Evolutionary conservation across 768 basidiomycete genomes (phyloP), one percentile per base, ranked within the genome.

Genomic region (Goffeauzyma gilvescens): DNA sequence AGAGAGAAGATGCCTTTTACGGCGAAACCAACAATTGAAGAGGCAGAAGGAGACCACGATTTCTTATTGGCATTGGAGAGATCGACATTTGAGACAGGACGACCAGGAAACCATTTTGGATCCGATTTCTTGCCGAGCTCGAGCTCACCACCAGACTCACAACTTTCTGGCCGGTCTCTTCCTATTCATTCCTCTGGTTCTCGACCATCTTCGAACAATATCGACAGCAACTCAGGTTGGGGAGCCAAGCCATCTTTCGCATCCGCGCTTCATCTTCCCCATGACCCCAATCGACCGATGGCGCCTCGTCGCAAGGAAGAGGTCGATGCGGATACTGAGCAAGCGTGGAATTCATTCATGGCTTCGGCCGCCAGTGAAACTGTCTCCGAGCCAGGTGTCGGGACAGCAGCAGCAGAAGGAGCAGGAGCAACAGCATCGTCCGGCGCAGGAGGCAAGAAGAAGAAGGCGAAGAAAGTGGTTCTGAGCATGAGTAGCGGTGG

Each of bases 1-100:
- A 61, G 69, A 41, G 83, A 84, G 63, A 57, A 57, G 48, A 36
- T 62, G 33, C 62, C 65, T 7, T 32, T 54, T 3, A 32, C 38
- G 12, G 25, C 30, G 27, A 32, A 18, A 22, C 40, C 17, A 36
- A 39, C 9, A 32, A 38, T 32, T 8, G 21, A 25, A 4, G 41
- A 43, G 14, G 41, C 22, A 21, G 55, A 55, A 20, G n/a, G n/a
- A n/a, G 57, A 59, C 40, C 34, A 53, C 22, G 61, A 60, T 9
- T 59, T 63, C 31, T 49, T 56, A 20, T 20, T 53, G 10, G 58
- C 61, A 17, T 33, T 63, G 5, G 55, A 55, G 18, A 28, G 59
- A 32, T 60, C 59, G 13, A 53, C 54, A 1, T 42, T 48, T 2
- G 55, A 57, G 14, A 38, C 48, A 14, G 42, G 42, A 4, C 30